Evolutionary conservation across 352 stramenopile genomes (phyloP).

Genomic region (Phytophthora sansomeana): DNA sequence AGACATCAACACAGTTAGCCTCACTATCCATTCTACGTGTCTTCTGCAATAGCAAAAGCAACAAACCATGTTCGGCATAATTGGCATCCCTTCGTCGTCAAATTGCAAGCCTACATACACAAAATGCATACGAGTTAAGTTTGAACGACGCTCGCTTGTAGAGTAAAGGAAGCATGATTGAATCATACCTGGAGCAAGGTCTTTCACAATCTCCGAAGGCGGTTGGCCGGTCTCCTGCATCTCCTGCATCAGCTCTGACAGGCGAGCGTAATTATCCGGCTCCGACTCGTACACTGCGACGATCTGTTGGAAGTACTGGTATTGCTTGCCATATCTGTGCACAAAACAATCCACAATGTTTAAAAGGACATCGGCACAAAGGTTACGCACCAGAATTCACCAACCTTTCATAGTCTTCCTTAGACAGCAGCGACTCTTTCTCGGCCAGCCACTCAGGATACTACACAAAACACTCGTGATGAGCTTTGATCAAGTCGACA

Average conservation of each 20-base stretch:
- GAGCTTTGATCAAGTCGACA: slow-evolving; percentile 1
- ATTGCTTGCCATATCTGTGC: slow-evolving; percentile 94
- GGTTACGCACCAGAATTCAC: neutral
- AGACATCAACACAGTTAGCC: slow-evolving; percentile 3
- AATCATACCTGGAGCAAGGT: slow-evolving; percentile 93
- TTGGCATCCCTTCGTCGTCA: slow-evolving; percentile 96
- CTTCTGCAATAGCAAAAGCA: neutral
- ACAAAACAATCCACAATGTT: slow-evolving; percentile 3
- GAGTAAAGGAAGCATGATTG: neutral
- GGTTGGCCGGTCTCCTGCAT: slow-evolving; percentile 95
- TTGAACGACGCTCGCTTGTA: neutral
- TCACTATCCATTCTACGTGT: neutral
- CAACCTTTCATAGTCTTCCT: slow-evolving; percentile 93
- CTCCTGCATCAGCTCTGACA: slow-evolving; percentile 98
- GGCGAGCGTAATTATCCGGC: slow-evolving; percentile 94
- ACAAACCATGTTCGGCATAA: slow-evolving; percentile 94
- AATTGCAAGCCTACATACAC: slow-evolving; percentile 89
- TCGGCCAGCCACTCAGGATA: slow-evolving; percentile 97
- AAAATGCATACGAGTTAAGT: neutral
- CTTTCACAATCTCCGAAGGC: slow-evolving; percentile 97
- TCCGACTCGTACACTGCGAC: slow-evolving; percentile 97
- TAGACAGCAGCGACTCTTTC: slow-evolving; percentile 89
- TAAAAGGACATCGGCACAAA: slow-evolving; percentile 7
- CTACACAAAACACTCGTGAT: slow-evolving; percentile 37
- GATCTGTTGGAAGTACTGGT: slow-evolving; percentile 98